These are phyloP conservation scores for Pseudonectria foliicola DNA, from an alignment of 2,329 filamentous ascomycete species.

Conservation along the genomic window DNA sequence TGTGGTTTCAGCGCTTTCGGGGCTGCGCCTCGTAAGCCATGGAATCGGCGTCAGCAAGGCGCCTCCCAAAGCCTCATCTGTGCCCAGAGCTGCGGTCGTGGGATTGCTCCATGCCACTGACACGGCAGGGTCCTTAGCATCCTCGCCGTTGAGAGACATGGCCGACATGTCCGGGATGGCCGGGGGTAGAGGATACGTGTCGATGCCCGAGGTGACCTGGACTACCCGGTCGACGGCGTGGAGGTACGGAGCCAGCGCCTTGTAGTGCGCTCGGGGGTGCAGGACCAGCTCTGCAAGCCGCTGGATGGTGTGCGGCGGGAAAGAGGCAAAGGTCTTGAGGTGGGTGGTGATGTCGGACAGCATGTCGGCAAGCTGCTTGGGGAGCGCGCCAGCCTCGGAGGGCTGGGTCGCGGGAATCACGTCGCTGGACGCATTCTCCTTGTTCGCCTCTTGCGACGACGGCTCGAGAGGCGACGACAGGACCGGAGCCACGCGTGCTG, in stretches of 20 bases:
- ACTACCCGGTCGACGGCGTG: conserved; percentile 87
- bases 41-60: conserved; percentile 90
- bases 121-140: conserved; percentile 31
- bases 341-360: conserved; percentile 53
- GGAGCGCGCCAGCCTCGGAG: conserved; percentile 43
- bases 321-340: conserved; percentile 60
- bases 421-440: conserved; percentile 56
- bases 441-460: conserved; percentile 54
- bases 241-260: conserved; percentile 73
- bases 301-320: conserved; percentile 89
- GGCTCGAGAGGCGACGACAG: conserved; percentile 38
- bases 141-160: conserved; percentile 56
- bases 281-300: conserved; percentile 82
- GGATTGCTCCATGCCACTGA: conserved; percentile 41
- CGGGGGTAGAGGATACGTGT: conserved; percentile 75
- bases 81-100: conserved; percentile 53
- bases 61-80: conserved; percentile 83
- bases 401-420: conserved; percentile 27
- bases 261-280: conserved; percentile 70
- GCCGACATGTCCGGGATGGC: conserved; percentile 52
- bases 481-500: conserved; percentile 35
- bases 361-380: conserved; percentile 56
- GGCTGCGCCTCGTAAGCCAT: conserved; percentile 56
- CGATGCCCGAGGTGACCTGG: conserved; percentile 75
- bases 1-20: conserved; percentile 22